phyloP scores from a whole-genome alignment of 2,329 filamentous ascomycete genomes.

The Colletotrichum destructivum region DNA sequence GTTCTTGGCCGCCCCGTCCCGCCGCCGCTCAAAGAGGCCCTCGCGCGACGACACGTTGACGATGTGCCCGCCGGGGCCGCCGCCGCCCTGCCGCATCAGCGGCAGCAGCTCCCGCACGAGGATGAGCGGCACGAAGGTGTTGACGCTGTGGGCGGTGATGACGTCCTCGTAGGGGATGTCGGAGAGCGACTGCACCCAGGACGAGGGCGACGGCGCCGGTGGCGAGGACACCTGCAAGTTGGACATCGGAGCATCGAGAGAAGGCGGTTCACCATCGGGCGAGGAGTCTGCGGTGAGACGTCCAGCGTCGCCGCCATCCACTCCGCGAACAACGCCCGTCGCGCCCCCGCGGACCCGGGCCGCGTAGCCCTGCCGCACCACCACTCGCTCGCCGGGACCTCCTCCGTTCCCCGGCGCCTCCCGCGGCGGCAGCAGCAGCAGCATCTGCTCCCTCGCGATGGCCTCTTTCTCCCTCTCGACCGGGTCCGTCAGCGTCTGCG shows the following conservation, averaged over 20 bases:
- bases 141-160: conserved; percentile 54
- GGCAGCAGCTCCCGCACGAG: conserved; percentile 54
- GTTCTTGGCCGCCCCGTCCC: conserved; percentile 45
- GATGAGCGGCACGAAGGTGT: conserved; percentile 56
- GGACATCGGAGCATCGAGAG: neutral
- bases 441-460: conserved; percentile 44
- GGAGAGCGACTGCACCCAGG: conserved; percentile 52
- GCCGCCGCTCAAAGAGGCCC: conserved; percentile 50
- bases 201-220: conserved; percentile 46
- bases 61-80: conserved; percentile 49
- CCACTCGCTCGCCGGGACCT: neutral
- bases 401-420: neutral
- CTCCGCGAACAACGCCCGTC: neutral
- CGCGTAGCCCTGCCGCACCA: neutral
- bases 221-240: conserved; percentile 29
- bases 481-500: conserved; percentile 55
- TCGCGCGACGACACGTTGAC: conserved; percentile 55
- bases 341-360: neutral
- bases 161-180: conserved; percentile 57
- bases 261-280: no score
- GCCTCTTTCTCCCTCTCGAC: conserved; percentile 49
- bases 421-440: neutral
- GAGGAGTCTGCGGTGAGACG: neutral
- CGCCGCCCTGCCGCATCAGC: conserved; percentile 44
- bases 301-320: no score